Evolutionary conservation across 768 basidiomycete genomes (phyloP).

Genomic region (Mrakia hoshinonis): DNA sequence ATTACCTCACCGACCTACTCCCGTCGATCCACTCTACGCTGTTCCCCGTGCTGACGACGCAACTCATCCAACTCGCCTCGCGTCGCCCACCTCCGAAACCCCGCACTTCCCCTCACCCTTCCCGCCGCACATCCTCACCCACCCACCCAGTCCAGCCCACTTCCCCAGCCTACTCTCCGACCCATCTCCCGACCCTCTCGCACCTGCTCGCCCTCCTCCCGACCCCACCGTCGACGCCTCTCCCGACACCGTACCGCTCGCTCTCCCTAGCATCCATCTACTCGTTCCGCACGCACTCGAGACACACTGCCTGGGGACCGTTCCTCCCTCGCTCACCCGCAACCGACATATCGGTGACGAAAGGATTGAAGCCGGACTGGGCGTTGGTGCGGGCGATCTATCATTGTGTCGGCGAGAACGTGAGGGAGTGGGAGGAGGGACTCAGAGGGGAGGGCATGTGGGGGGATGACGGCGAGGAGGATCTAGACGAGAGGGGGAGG

Average conservation of each 20-base stretch:
- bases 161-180: neutral
- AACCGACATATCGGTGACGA: neutral
- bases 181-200: neutral
- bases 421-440: constrained; percentile 8
- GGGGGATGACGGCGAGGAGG: neutral
- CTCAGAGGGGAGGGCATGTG: neutral
- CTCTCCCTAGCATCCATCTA: constrained; percentile 1
- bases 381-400: neutral
- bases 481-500: neutral
- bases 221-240: neutral
- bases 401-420: neutral
- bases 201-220: constrained; percentile 2
- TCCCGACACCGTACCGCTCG: constrained; percentile 1
- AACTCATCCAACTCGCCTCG: neutral
- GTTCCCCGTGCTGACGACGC: neutral
- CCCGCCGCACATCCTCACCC: neutral
- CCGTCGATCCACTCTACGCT: neutral
- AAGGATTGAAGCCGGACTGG: neutral
- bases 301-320: neutral
- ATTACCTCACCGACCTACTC: neutral
- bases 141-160: neutral
- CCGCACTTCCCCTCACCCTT: neutral
- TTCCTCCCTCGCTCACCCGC: neutral
- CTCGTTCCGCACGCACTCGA: neutral
- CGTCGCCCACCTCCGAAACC: neutral